Evolutionary conservation across 805 yeast species (phyloP), one percentile per base, ranked within the genome.

Genomic region (Saccharomyces cerevisiae): DNA sequence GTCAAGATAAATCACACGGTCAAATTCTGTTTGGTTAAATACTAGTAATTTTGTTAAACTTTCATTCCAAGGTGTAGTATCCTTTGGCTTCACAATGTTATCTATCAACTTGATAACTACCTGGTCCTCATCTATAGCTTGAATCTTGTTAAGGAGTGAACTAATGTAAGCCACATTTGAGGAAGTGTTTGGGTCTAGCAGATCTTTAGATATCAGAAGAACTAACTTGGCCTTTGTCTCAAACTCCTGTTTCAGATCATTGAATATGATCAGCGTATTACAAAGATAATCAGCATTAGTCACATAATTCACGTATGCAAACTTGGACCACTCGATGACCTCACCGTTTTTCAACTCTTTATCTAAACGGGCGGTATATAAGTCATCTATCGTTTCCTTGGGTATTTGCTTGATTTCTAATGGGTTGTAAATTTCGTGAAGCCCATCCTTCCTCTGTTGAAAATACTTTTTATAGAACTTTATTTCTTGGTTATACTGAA

Each of bases 271-370:
- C 46, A 83, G 59, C 2, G 83, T 78, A 49, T 79, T 74, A 56
- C 83, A 78, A 52, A 83, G 65, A 58, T 83, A 80, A 24, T 73
- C 70, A 9, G 70, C 59, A 53, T 76, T 72, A 0, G 88, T 81
- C 3, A 85, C 86, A 65, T 83, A 83, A 51, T 80, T 80, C 4
- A 82, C 80, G 62, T 84, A 84, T 0, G 86, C 87, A 46, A 66
- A 71, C 53, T 71, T 69, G 1, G 65, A 46, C 82, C 82, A 78
- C 36, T 75, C 69, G 2, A 76, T 67, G 0, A 52, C 47, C 2
- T 63, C 55, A 8, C 55, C 29, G 1, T 57, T 57, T 11, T 59
- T 53, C 5, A 54, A 48, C 6, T 48, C 56, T 13, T 49, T 50
- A 4, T 55, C 51, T 31, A 62, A 28, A 22, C 52, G 50, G 11